Conservation (phyloP, 2,329 filamentous ascomycete species). For the Paracamarosporium sp. region DNA sequence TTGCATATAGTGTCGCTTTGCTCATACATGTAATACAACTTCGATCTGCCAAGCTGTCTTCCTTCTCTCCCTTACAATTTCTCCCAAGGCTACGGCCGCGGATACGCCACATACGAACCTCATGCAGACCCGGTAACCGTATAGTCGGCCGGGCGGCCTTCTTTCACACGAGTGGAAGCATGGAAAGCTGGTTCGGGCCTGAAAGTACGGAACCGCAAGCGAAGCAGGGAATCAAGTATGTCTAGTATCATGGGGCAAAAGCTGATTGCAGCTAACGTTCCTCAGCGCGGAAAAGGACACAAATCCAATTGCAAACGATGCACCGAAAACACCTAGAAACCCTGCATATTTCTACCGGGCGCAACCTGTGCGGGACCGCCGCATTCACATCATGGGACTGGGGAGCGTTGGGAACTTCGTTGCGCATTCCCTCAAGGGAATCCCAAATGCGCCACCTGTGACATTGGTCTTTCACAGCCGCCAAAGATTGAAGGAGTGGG, state of each 20-base stretch:
- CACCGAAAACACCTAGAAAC: conserved; percentile 6
- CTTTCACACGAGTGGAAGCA: conserved; percentile 25
- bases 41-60: conserved; percentile 52
- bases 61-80: conserved; percentile 41
- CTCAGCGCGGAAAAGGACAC: conserved; percentile 25
- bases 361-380: conserved; percentile 32
- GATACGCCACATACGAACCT: conserved; percentile 46
- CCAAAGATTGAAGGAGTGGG: conserved; percentile 55
- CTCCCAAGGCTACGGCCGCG: conserved; percentile 55
- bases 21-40: conserved; percentile 20
- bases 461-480: conserved; percentile 77
- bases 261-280: conserved; percentile 13
- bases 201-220: conserved; percentile 20
- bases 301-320: background rate
- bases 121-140: conserved; percentile 53
- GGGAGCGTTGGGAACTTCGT: conserved; percentile 84
- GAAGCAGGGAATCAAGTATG: conserved; percentile 20
- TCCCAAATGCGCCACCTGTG: conserved; percentile 71
- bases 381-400: conserved; percentile 73
- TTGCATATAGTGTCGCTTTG: conserved; percentile 6
- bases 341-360: conserved; percentile 42
- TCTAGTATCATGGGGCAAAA: background rate
- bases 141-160: conserved; percentile 52
- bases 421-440: conserved; percentile 72
- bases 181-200: conserved; percentile 26